phyloP scores from a whole-genome alignment of 1,284 basidiomycete genomes.

The Vanrija pseudolonga region DNA sequence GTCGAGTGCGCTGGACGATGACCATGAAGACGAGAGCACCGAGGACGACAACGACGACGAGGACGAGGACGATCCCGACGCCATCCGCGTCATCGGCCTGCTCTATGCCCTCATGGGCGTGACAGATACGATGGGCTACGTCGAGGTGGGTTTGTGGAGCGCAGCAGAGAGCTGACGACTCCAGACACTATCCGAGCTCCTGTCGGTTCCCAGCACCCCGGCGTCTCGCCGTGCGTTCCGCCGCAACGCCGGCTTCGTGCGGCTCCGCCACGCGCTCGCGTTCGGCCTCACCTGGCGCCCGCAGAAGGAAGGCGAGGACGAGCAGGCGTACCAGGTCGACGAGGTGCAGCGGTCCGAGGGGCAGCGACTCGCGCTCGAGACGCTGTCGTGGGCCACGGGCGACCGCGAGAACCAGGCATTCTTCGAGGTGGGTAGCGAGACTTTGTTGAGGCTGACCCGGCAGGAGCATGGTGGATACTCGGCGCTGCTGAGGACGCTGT shows the following conservation, averaged over 20 bases:
- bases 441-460: neutral
- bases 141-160: conserved; percentile 30
- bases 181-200: conserved; percentile 40
- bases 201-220: conserved; percentile 20
- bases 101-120: conserved; percentile 24
- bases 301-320: conserved; percentile 8
- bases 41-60: conserved; percentile 23
- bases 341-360: conserved; percentile 45
- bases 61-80: conserved; percentile 32
- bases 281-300: conserved; percentile 23
- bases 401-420: conserved; percentile 25
- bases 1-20: neutral
- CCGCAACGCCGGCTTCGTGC: conserved; percentile 30
- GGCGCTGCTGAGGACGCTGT: conserved; percentile 17
- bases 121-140: conserved; percentile 28
- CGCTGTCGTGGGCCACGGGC: conserved; percentile 33
- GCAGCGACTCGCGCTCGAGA: conserved; percentile 34
- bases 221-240: conserved; percentile 29
- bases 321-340: conserved; percentile 35
- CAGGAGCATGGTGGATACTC: conserved; percentile 32
- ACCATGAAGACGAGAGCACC: conserved; percentile 17
- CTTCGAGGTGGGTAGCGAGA: conserved; percentile 28
- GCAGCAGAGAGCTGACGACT: conserved; percentile 1
- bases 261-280: conserved; percentile 19
- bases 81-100: conserved; percentile 27